Evolutionary conservation across 768 basidiomycete genomes (phyloP), one percentile per base, ranked within the genome.

Genomic region (Leccinum incarnatum): DNA sequence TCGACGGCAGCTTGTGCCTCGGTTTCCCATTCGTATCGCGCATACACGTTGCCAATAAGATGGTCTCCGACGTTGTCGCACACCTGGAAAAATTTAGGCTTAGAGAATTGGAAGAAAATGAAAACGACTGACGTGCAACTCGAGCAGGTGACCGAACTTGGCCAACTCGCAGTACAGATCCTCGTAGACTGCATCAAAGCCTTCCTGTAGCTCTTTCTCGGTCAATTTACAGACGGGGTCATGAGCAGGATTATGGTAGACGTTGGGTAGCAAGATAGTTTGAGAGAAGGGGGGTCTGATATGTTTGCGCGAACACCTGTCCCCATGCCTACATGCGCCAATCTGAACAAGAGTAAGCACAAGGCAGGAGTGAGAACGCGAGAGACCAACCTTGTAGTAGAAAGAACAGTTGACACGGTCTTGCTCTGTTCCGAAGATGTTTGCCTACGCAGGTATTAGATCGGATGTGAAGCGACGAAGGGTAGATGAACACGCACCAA

Each of bases 1-100:
- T 96, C 93, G 6, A 98, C 93, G 2, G 96, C 96, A 30, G 87
- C 79, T 68, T 94, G 90, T 9, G 96, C 96, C 72, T 99, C 96
- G 0, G 95, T 95, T 75, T 99, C 96, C 95, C 94, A 97, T 69
- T 99, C 96, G 69, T 92, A 99, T 23, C 96, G 86, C 4, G 95
- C 96, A 70, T 99, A 99, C 2, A 99, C 96, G 67, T 98, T 97
- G 23, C 95, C 95, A 67, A 96, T 93, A 25, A 98, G 80, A 71
- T 99, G 96, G 71, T 98, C 97, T n/a, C 97, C 97, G 34, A 99
- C 95, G 69, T 99, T 99, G 77, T 99, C 96, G 70, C 96, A 99
- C 12, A 99, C 89, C 89, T 91, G 46, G 8, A 17, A 3, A 45
- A 25, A 45, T 10, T 63, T 36, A 61, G 53, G 9, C 15, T 54